Percentiles rank a stretch among this genome's conserved stretches.
Conservation (phyloP, 2,329 filamentous ascomycete genomes). For the Monilinia fructicola region DNA sequence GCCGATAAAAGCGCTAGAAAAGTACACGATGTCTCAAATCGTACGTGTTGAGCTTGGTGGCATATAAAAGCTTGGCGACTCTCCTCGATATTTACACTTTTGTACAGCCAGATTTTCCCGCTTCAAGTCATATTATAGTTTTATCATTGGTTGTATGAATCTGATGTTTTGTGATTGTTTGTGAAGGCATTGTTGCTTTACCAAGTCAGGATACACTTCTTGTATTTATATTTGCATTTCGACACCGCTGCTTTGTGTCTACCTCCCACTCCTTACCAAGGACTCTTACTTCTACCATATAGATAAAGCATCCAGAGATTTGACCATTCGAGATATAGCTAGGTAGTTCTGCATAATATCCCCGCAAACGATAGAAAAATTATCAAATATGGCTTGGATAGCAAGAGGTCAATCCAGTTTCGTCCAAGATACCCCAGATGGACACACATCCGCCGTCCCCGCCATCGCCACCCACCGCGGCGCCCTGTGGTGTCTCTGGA, state of each 20-base stretch:
- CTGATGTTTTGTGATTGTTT: neutral
- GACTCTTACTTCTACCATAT: neutral
- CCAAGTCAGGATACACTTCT: neutral
- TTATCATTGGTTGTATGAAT: neutral
- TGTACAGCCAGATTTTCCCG: neutral
- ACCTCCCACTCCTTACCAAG: neutral
- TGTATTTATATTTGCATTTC: slow-evolving; percentile 1
- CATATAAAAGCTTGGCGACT: slow-evolving; percentile 13
- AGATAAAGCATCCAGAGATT: neutral
- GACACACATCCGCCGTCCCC: slow-evolving; percentile 40
- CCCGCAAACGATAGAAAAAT: neutral
- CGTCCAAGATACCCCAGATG: slow-evolving; percentile 34
- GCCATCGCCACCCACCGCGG: slow-evolving; percentile 42
- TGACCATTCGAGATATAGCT: neutral
- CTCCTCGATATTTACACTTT: neutral
- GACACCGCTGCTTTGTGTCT: slow-evolving; percentile 6
- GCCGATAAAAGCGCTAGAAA: neutral
- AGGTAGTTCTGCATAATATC: neutral
- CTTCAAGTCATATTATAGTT: neutral
- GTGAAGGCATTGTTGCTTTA: neutral
- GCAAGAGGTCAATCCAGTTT: slow-evolving; percentile 40
- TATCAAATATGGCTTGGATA: slow-evolving; percentile 36
- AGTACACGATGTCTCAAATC: slow-evolving; percentile 4
- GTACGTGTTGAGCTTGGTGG: neutral
- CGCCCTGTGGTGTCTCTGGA: slow-evolving; percentile 43